phyloP scores from a whole-genome alignment of 768 basidiomycete genomes.

The Fomitopsis serialis region DNA sequence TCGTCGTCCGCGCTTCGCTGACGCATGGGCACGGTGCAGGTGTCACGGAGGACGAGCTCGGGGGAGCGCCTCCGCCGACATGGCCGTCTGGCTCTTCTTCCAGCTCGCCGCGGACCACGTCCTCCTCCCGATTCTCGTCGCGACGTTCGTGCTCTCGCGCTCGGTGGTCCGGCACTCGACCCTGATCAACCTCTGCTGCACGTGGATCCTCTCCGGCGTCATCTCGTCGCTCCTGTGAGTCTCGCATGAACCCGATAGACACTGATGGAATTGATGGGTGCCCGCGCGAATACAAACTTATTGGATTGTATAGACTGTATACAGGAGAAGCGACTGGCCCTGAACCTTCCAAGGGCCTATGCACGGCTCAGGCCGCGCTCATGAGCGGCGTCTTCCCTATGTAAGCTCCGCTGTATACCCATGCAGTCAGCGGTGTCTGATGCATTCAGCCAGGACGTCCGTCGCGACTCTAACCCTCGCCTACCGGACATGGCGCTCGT shows the following conservation, averaged over 20 bases:
- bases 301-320: conserved; percentile 30
- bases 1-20: background rate
- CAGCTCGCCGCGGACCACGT: conserved; percentile 42
- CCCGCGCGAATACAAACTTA: background rate
- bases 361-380: conserved; percentile 39
- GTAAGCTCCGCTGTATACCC: conserved; percentile 5
- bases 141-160: conserved; percentile 38
- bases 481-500: conserved; percentile 9
- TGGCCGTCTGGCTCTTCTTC: conserved; percentile 38
- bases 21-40: conserved; percentile 10
- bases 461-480: conserved; percentile 10
- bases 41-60: conserved; percentile 18
- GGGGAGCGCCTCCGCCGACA: conserved; percentile 22
- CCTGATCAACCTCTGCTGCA: conserved; percentile 41
- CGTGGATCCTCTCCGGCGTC: conserved; percentile 42
- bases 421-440: background rate
- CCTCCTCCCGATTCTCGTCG: conserved; percentile 37
- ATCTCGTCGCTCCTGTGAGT: conserved; percentile 39
- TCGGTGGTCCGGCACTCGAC: conserved; percentile 34
- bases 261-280: too few relatives aligned
- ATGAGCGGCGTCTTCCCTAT: conserved; percentile 20
- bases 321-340: conserved; percentile 29
- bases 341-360: conserved; percentile 34
- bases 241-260: too few relatives aligned
- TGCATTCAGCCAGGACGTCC: conserved; percentile 6